phyloP scores from a whole-genome alignment of 73 alveolate species.

The Stentor roeselii region DNA sequence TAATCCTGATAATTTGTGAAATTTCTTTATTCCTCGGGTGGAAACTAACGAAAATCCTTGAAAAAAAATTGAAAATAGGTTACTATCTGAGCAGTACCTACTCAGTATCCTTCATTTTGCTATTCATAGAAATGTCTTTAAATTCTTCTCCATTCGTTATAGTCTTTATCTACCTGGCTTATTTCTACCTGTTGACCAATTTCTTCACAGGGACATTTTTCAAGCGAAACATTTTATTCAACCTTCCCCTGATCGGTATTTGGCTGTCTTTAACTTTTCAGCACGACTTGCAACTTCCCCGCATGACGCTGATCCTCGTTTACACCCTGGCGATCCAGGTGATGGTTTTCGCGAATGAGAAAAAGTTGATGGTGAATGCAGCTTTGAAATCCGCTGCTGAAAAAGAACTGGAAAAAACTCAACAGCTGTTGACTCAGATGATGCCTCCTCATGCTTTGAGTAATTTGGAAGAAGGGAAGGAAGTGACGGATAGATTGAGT shows the following conservation, averaged over 20 bases:
- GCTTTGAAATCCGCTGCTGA: not conserved
- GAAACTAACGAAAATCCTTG: too few species aligned
- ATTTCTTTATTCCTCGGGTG: too few species aligned
- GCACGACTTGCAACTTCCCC: too few species aligned
- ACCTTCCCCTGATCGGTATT: too few species aligned
- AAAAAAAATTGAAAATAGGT: too few species aligned
- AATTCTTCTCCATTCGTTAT: too few species aligned
- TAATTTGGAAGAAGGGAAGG: slow-evolving; percentile 51
- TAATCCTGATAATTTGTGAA: too few species aligned
- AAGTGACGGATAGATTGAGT: slow-evolving; percentile 77
- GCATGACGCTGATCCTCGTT: too few species aligned
- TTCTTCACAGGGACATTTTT: not conserved
- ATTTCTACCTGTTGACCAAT: not conserved
- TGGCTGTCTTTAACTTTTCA: too few species aligned
- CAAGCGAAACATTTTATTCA: not conserved
- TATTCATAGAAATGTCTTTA: too few species aligned
- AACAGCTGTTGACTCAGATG: slow-evolving; percentile 53
- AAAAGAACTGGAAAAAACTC: slow-evolving; percentile 46
- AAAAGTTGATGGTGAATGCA: not conserved
- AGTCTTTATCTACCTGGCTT: not conserved
- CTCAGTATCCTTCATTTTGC: too few species aligned
- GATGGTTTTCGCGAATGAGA: not conserved
- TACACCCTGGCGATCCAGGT: not conserved
- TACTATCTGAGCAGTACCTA: too few species aligned
- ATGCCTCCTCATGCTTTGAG: slow-evolving; percentile 66